Evolutionary conservation across 148 eudicot species (phyloP), one percentile per base, ranked within the genome.

Genomic region (Diospyros lotus): DNA sequence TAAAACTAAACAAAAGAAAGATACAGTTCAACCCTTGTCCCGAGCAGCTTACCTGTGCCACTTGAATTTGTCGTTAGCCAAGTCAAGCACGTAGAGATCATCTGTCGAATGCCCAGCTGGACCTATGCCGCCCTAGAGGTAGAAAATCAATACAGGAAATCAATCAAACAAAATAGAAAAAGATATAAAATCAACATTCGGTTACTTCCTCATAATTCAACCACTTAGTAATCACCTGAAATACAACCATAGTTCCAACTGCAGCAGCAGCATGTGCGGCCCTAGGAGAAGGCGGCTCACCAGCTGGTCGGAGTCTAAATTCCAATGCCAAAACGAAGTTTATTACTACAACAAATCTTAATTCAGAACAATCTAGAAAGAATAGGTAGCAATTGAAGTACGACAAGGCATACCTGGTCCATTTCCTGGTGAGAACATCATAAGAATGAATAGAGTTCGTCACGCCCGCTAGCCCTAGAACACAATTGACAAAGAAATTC

Each of bases 51-150:
- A 92, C 99, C 99, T 85, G 72, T 92, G 96, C 98, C 98, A 95
- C 85, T 90, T 95, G 84, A 85, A 95, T 73, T 90, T 95, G 80
- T 95, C 98, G 80, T 92, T 92, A 48, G 91, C 82, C 84, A 92
- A 69, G 80, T 95, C 99, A 76, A 95, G 97, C 73, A 90, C 96
- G 54, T 84, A 92, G 3, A 95, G 86, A 80, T 95, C 99, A 80
- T 92, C 99, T 4, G 96, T 92, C 6, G 97, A 90, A 83, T 92
- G 99, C 84, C 99, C 99, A 40, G 97, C 92, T 54, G 97, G 96
- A 77, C 99, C 99, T 69, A 95, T 89, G 58, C 99, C 97, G 63
- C 99, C 99, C 99, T 91, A 76, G n/a, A 75, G 77, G 78, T 28
- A 58, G 61, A 39, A 39, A 9, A 63, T 46, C 58, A 56, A 18